Evolutionary conservation across 2,329 filamentous ascomycete genomes (phyloP), one percentile per base, ranked within the genome.

Genomic region (Bisporella sp.): DNA sequence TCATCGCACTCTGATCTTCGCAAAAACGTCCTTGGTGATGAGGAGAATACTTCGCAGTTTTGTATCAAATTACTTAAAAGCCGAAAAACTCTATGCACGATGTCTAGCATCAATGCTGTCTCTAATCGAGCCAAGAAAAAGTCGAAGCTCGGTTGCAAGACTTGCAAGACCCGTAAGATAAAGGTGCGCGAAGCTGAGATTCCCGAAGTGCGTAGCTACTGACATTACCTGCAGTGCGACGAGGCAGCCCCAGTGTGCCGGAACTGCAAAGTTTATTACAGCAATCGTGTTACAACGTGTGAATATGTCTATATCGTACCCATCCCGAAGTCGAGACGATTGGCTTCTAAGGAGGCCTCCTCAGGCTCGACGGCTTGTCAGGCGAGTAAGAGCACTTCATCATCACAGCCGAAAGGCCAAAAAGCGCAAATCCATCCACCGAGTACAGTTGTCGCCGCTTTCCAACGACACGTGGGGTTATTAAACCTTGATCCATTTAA

Each of bases 261-360:
- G 2, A 52, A 52, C 31, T 52, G 46, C 37, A 48, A 48, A 29
- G 31, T 35, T 29, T 52, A 52, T 13, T 52, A 41, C 30, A 42
- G 33, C 46, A 37, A 41, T 9, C 42, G 29, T 30, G 42, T 45
- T 11, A 31, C 41, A 11, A 5, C 48, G 43, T 46, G 50, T 32
- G 46, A 45, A 32, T 49, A 21, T 21, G 21, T 43, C 42, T 29
- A n/a, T 1, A n/a, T 39, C 11, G 12, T n/a, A 46, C 41, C 13
- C 7, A 11, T 5, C 30, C 8, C 29, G 9, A 21, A 37, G 41
- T 13, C 41, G 5, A 48, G 32, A 30, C 41, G 29, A 31, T 37
- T 35, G 44, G 31, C 41, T 8, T n/a, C 13, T 29, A 11, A 21
- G 2, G 12, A 8, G 3, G 41, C 41, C 11, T 42, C 41, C 12